These are phyloP conservation scores for Candolleomyces efflorescens DNA, from an alignment of 768 basidiomycete genomes.

Conservation along the genomic window DNA sequence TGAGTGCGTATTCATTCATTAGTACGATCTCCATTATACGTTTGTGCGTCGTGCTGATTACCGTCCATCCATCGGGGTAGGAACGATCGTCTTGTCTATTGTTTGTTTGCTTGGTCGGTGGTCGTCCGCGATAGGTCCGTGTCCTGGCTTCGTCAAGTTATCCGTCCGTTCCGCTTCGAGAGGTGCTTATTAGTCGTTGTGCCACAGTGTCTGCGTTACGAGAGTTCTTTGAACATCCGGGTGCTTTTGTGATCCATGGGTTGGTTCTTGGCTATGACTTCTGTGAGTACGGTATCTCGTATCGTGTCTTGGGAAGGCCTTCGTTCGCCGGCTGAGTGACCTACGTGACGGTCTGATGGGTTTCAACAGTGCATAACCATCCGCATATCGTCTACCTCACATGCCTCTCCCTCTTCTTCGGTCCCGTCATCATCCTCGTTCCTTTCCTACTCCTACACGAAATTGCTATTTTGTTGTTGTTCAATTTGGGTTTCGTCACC, in stretches of 20 bases:
- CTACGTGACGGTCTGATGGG: too few relatives aligned
- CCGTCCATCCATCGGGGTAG: neutral
- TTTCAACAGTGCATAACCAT: slow-evolving; percentile 14
- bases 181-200: neutral
- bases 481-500: slow-evolving; percentile 28
- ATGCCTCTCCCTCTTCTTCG: slow-evolving; percentile 37
- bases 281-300: neutral
- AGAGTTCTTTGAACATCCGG: neutral
- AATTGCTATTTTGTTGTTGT: slow-evolving; percentile 11
- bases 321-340: too few relatives aligned
- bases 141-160: too few relatives aligned
- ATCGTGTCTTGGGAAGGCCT: too few relatives aligned
- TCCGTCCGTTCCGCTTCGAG: too few relatives aligned
- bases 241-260: neutral
- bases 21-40: too few relatives aligned
- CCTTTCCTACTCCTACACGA: slow-evolving; percentile 13
- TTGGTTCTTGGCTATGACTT: neutral
- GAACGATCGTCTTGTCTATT: neutral
- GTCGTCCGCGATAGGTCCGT: neutral
- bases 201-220: neutral
- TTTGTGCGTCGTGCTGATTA: neutral
- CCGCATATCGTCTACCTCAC: slow-evolving; percentile 32
- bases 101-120: neutral
- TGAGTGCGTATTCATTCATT: neutral
- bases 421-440: slow-evolving; percentile 30